Evolutionary conservation across 768 basidiomycete species (phyloP), one percentile per base, ranked within the genome.

Genomic region (Leccinum subgranulosum): DNA sequence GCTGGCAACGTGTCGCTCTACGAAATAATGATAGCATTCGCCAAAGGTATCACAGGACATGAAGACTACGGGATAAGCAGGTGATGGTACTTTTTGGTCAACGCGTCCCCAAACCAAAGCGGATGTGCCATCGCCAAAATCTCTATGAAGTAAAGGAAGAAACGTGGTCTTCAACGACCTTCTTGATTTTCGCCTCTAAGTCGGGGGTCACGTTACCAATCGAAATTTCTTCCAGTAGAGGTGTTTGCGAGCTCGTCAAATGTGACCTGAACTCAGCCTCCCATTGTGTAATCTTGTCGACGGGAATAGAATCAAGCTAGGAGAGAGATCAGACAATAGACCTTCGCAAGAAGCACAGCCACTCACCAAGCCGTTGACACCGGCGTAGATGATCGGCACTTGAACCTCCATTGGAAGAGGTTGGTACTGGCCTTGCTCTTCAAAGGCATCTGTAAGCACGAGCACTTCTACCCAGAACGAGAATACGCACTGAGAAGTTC

Each of bases 401-500:
- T 97, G 95, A 63, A 98, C 79, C 79, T 98, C 96, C 75, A 91
- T 95, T 43, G 94, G 76, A 69, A 98, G 78, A 54, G 94, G 92
- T 74, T 95, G 90, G 79, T 98, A 98, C 81, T 98, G 96, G 63
- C 93, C 94, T 85, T 98, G 96, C 80, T 98, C 88, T 96, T 70
- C 71, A 39, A 55, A 23, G 10, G 10, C 14, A 64, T 52, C 57
- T 14, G 57, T 55, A 10, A 60, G 60, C 73, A 56, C n/a, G 19
- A 21, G 21, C 10, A 39, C 23, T 7, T 28, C 19, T 9, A 52
- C 21, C 34, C 21, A 9, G 25, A 28, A 31, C 10, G 11, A 23
- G 36, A 52, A 48, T 3, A 48, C 88, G 33, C 74, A 91, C 89
- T 94, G 64, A 94, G 80, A 69, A 94, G 87, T 81, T 99, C 96